Evolutionary conservation across 306 rosid genomes (phyloP).

Genomic region (Glycine tomentella): DNA sequence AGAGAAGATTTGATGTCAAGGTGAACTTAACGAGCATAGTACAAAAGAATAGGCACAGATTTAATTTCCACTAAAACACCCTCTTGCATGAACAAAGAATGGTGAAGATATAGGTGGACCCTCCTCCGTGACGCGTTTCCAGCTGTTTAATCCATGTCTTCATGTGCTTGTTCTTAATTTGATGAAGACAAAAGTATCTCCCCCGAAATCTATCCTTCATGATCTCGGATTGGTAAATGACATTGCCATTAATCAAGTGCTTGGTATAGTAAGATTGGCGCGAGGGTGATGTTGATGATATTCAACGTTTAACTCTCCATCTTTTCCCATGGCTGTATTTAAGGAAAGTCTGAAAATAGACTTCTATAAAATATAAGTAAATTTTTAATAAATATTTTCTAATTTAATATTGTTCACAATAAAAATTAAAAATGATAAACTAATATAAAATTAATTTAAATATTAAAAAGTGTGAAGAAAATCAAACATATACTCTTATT

Average conservation of each 20-base stretch:
- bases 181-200: constrained; percentile 4
- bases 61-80: background rate
- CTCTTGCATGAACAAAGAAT: constrained; percentile 1
- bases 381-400: no score
- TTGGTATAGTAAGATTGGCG: background rate
- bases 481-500: no score
- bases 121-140: constrained; percentile 44
- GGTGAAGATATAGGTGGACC: constrained; percentile 33
- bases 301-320: background rate
- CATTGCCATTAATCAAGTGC: background rate
- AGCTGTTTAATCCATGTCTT: constrained; percentile 50
- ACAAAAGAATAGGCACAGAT: background rate
- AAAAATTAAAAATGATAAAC: background rate
- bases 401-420: no score
- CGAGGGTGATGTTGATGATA: background rate
- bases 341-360: background rate
- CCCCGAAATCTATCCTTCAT: background rate
- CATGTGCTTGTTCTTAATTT: background rate
- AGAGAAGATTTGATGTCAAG: background rate
- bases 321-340: background rate
- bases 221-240: constrained; percentile 1
- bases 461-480: no score
- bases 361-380: background rate
- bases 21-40: background rate
- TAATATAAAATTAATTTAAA: background rate